These are phyloP conservation scores for Yarrowia hollandica DNA, from an alignment of 805 yeast species.

Conservation along the genomic window DNA sequence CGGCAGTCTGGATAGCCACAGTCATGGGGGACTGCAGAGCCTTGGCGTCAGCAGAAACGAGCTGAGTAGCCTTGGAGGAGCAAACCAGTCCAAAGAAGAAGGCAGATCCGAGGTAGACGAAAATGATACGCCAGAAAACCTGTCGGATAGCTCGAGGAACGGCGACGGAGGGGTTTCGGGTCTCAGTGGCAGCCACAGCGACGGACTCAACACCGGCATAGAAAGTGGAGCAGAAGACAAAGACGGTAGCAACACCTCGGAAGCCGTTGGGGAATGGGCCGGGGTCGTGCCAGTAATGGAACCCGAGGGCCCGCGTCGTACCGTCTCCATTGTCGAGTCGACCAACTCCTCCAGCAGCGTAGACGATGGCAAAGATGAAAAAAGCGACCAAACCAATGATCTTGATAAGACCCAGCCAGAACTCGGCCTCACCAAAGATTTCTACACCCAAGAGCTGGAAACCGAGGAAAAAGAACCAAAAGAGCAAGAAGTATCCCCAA, in stretches of 20 bases:
- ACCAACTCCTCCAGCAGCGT: slow-evolving; percentile 56
- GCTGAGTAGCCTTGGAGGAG: slow-evolving; percentile 53
- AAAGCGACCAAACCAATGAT: slow-evolving; percentile 57
- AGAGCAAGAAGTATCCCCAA: slow-evolving; percentile 51
- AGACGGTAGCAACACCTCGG: slow-evolving; percentile 55
- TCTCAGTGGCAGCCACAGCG: slow-evolving; percentile 65
- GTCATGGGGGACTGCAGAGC: slow-evolving; percentile 54
- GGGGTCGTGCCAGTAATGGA: slow-evolving; percentile 57
- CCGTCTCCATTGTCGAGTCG: slow-evolving; percentile 35
- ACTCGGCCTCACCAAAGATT: slow-evolving; percentile 64
- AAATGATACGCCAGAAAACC: slow-evolving; percentile 55
- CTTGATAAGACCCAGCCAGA: slow-evolving; percentile 57
- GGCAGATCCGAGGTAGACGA: slow-evolving; percentile 59
- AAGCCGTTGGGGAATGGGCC: slow-evolving; percentile 49
- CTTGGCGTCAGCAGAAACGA: slow-evolving; percentile 47
- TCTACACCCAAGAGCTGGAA: slow-evolving; percentile 54
- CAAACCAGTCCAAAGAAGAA: slow-evolving; percentile 61
- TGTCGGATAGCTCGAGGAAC: slow-evolving; percentile 62
- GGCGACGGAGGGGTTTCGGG: slow-evolving; percentile 60
- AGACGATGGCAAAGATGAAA: slow-evolving; percentile 56
- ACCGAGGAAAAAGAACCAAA: slow-evolving; percentile 52
- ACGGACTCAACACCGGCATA: slow-evolving; percentile 61
- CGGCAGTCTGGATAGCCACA: slow-evolving; percentile 51
- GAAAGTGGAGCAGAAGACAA: slow-evolving; percentile 60
- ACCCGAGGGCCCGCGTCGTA: slow-evolving; percentile 57